Percentiles rank a stretch among this genome's conserved stretches.
Evolutionary conservation across 306 rosid genomes (phyloP).

Genomic region (Trifolium repens): DNA sequence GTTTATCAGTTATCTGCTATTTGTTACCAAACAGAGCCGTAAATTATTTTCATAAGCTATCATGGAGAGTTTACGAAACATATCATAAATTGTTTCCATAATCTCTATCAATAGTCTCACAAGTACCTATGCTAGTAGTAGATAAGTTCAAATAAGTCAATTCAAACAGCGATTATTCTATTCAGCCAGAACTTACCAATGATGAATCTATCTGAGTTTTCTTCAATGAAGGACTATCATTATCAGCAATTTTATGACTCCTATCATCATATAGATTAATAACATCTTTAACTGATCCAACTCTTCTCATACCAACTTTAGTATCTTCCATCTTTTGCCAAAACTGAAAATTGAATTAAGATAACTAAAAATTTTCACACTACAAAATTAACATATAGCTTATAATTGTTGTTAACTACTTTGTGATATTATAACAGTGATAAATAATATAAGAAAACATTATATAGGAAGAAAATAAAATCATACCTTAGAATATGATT

Average conservation of each 20-base stretch:
- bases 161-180: not conserved
- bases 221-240: conserved; percentile 45
- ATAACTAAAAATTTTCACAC: conserved; percentile 10
- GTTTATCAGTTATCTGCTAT: too few relatives aligned
- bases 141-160: not conserved
- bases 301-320: conserved; percentile 51
- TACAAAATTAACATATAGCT: conserved; percentile 1
- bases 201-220: conserved; percentile 50
- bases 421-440: conserved; percentile 15
- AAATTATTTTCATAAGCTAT: too few relatives aligned
- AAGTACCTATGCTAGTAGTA: not conserved
- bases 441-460: conserved; percentile 8
- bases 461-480: not conserved
- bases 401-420: not conserved
- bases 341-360: conserved; percentile 24
- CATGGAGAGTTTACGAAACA: not conserved
- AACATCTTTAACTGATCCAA: conserved; percentile 64
- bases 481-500: conserved; percentile 40
- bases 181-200: conserved; percentile 52
- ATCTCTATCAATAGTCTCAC: not conserved
- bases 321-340: conserved; percentile 57
- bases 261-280: conserved; percentile 59
- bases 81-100: not conserved
- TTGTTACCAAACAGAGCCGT: too few relatives aligned
- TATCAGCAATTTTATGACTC: conserved; percentile 52